Evolutionary conservation across 1,284 basidiomycete species (phyloP), one percentile per base, ranked within the genome.

Genomic region (Meripilus lineatus): DNA sequence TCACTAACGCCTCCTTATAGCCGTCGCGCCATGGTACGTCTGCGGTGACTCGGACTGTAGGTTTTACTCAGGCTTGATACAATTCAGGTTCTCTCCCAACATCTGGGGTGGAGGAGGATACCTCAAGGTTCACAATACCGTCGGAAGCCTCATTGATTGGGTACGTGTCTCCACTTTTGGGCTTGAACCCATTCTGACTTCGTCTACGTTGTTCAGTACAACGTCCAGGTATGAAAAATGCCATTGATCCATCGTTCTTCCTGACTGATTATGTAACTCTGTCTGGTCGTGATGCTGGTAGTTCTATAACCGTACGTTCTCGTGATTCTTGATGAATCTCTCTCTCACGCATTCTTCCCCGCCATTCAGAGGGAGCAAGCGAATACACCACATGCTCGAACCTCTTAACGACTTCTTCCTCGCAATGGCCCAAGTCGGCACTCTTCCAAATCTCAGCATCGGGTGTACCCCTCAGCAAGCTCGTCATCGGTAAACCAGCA

Each of bases 401-500:
- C 32, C 72, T 84, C 38, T 69, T 84, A 40, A 77, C 68, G 40
- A 60, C 66, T 11, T 77, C 78, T 2, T 73, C 72, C 21, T 65
- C 59, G 52, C 64, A 65, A 15, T 82, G 70, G 69, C 79, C 79
- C 5, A 37, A 69, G 45, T 66, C 67, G 0, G 58, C 67, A 0
- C 43, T 84, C n/a, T 84, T 84, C 67, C 70, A 85, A 58, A 84
- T 85, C 51, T 68, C 73, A 8, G 68, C 69, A 3, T 72, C 65
- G 37, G 79, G 79, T 28, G 70, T 84, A 4, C 55, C 68, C 2
- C 56, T 78, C 32, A 58, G 67, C 57, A 73, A 74, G 60, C 55
- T 74, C 32, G 72, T 78, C 43, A 78, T 85, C 44, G 83, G 83
- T 3, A 85, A 85, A 62, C 82, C 81, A 0, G 81, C 68, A 0